Percentiles rank a stretch among this genome's conserved stretches.
These are phyloP conservation scores for Aspergillus brunneoviolaceus DNA, from an alignment of 2,329 filamentous ascomycete genomes.

Conservation along the genomic window DNA sequence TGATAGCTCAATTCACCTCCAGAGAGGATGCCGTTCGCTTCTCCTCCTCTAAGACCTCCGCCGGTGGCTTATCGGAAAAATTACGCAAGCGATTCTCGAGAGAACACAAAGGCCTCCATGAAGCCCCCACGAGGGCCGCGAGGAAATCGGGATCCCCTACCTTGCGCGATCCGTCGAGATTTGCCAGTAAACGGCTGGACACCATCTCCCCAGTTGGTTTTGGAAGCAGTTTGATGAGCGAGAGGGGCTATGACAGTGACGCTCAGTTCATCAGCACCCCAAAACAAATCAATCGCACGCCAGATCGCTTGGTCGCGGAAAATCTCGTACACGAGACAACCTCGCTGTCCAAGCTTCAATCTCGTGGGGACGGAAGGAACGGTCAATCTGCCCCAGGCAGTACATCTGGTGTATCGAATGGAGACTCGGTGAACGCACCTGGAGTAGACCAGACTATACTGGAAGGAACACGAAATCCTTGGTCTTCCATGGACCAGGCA, in stretches of 20 bases:
- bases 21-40: constrained; percentile 8
- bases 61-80: constrained; percentile 27
- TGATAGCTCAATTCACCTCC: constrained; percentile 10
- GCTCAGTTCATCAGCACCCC: constrained; percentile 40
- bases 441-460: not conserved
- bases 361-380: constrained; percentile 3
- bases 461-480: not conserved
- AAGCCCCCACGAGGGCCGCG: constrained; percentile 12
- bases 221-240: constrained; percentile 38
- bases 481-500: not conserved
- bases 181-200: constrained; percentile 6
- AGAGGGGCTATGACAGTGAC: constrained; percentile 44
- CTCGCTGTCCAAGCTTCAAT: constrained; percentile 10
- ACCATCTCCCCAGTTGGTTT: constrained; percentile 20
- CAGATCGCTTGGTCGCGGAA: constrained; percentile 10
- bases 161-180: constrained; percentile 23
- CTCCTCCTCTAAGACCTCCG: constrained; percentile 15
- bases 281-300: constrained; percentile 21
- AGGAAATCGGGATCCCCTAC: constrained; percentile 17
- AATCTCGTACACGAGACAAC: constrained; percentile 11
- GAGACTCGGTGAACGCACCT: not conserved
- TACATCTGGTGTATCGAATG: not conserved
- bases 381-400: not conserved
- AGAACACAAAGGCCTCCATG: constrained; percentile 25
- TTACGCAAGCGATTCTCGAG: constrained; percentile 36